Base-by-base conservation (phyloP, 441 rosid species). In the Biscutella laevigata region DNA sequence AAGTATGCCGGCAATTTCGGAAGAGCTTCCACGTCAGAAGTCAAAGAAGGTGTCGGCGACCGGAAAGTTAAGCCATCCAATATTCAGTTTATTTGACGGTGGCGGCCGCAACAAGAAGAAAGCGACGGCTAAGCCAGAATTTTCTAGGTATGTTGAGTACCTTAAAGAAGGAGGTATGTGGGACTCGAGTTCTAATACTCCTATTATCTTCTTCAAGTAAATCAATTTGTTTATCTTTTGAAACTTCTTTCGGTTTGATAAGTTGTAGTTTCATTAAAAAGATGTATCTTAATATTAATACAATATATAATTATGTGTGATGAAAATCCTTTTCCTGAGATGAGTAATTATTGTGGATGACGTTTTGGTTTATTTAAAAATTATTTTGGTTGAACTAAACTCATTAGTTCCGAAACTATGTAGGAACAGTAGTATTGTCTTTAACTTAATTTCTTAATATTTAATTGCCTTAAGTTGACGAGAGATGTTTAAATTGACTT, bases 81-180 rank as follows among this genome's bases (percentile, higher is more conserved):
- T 56, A 6, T 56, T 56, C 22, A 56, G 32, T 30, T 32, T 55
- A 5, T 42, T 55, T 17, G 20, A 17, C 20, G 20, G 20, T 17
- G 20, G 20, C 3, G 2, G 20, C 20, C 20, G 20, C 11, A 28
- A 17, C 6, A 55, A 55, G 41, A 32, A 55, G 32, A 55, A 41
- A 14, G 7, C 32, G 12, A 55, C 51, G 15, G 22, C 61, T 0
- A 55, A 55, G 3, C 61, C 61, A 6, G 61, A 56, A 32, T 42
- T 56, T 22, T 56, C 51, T 9, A 56, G 61, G 5, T 56, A 56
- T 22, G 6, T 7, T 14, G 61, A 56, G 7, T 56, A 56, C 4
- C 32, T 56, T 12, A 56, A 26, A 32, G 61, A 56, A 56, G 50
- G 61, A 42, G 61, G 51, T 14, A 56, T 56, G 61, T 56, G 61